A percentile compares a stretch with the other conserved stretches of the same genome.
These are phyloP conservation scores for Morella rubra DNA, from an alignment of 306 rosid genomes.

Conservation along the genomic window DNA sequence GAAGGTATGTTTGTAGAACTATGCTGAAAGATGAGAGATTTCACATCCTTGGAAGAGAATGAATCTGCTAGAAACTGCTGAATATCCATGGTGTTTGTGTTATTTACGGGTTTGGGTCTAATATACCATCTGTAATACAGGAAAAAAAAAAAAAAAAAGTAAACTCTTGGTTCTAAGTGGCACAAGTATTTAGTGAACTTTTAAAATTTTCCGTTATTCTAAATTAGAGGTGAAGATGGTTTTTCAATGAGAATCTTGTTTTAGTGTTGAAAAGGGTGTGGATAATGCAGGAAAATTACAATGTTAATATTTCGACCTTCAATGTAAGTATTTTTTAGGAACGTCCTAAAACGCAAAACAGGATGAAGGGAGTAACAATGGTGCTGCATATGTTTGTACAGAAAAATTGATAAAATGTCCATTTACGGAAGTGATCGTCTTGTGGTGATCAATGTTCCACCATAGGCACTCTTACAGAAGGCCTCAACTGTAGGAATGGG, in stretches of 20 bases:
- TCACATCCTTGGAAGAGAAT: neutral
- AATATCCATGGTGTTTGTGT: neutral
- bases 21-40: neutral
- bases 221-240: neutral
- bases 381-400: neutral
- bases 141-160: too few species aligned
- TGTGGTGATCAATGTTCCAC: neutral
- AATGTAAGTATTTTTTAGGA: neutral
- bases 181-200: neutral
- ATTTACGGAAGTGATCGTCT: neutral
- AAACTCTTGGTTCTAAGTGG: neutral
- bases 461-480: too few species aligned
- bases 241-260: neutral
- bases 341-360: neutral
- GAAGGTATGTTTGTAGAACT: conserved; percentile 54
- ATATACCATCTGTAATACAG: too few species aligned
- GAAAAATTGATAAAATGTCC: neutral
- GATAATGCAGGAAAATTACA: neutral
- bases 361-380: neutral
- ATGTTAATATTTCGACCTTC: neutral
- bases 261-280: neutral
- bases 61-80: neutral
- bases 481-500: too few species aligned
- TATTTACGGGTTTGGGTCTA: neutral
- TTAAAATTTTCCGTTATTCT: neutral